phyloP scores from a whole-genome alignment of 306 rosid genomes.

The Cucurbita moschata region DNA sequence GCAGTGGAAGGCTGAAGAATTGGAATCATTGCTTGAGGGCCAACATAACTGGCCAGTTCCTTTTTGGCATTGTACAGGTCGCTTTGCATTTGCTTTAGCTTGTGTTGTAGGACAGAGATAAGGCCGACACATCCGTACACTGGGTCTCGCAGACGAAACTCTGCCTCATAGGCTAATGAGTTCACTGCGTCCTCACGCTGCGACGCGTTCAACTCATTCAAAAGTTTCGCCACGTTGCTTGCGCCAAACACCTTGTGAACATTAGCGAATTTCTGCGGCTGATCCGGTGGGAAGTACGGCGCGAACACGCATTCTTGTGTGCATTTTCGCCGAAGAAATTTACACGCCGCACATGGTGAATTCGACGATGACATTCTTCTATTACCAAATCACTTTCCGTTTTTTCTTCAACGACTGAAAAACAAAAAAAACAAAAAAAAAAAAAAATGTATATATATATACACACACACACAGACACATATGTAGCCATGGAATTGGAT shows the following conservation, averaged over 20 bases:
- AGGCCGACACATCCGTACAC: slow-evolving; percentile 91
- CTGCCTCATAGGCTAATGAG: slow-evolving; percentile 82
- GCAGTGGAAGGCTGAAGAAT: slow-evolving; percentile 5
- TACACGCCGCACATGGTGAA: slow-evolving; percentile 93
- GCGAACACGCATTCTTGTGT: slow-evolving; percentile 90
- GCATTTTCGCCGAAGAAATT: slow-evolving; percentile 62
- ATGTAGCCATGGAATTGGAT: no score
- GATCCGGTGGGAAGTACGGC: slow-evolving; percentile 91
- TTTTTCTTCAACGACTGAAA: neutral
- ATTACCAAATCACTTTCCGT: no score
- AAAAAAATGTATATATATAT: no score
- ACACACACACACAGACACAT: no score
- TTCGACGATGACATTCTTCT: slow-evolving; percentile 17
- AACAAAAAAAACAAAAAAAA: neutral
- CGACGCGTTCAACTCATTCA: slow-evolving; percentile 51
- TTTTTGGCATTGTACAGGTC: slow-evolving; percentile 53
- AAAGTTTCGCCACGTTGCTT: slow-evolving; percentile 72
- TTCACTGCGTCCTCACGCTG: slow-evolving; percentile 84
- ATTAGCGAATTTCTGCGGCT: slow-evolving; percentile 62
- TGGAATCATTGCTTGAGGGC: slow-evolving; percentile 42
- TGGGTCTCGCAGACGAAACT: slow-evolving; percentile 71
- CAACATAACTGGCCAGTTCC: slow-evolving; percentile 62
- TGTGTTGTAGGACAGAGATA: slow-evolving; percentile 72
- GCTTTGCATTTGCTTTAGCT: slow-evolving; percentile 32
- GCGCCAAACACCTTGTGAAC: slow-evolving; percentile 92